Conservation (phyloP, 2,329 filamentous ascomycete species). For the Anisogramma anomala region DNA sequence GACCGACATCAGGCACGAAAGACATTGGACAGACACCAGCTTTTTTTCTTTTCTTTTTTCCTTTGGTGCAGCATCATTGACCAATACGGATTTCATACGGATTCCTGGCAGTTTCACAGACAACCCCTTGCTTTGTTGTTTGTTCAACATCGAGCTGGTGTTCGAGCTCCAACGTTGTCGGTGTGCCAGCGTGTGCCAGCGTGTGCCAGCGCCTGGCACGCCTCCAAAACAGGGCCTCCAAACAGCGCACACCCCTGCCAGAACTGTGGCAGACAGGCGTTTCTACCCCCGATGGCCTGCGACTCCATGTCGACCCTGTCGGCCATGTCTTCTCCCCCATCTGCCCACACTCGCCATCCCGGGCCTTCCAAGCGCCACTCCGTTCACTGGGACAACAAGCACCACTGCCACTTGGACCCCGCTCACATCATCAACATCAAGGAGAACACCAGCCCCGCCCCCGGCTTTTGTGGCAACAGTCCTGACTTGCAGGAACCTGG, state of each 20-base stretch:
- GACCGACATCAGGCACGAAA: too few species aligned
- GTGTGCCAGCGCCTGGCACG: too few species aligned
- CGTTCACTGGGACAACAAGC: slow-evolving; percentile 10
- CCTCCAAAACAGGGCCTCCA: too few species aligned
- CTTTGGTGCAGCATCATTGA: background rate
- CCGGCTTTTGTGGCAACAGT: background rate
- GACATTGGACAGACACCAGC: background rate
- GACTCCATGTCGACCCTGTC: slow-evolving; percentile 6
- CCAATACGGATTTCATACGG: background rate
- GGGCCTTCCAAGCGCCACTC: slow-evolving; percentile 5
- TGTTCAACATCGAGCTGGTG: too few species aligned
- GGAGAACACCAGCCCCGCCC: slow-evolving; percentile 6
- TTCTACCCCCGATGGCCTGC: background rate
- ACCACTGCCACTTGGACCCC: background rate
- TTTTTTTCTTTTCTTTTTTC: too few species aligned
- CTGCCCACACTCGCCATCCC: background rate
- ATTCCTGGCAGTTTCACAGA: too few species aligned
- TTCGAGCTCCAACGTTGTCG: too few species aligned
- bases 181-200: too few species aligned
- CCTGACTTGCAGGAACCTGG: background rate
- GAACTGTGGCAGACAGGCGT: background rate
- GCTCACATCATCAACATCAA: too few species aligned
- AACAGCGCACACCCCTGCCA: background rate
- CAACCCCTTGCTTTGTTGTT: too few species aligned
- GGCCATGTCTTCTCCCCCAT: slow-evolving; percentile 7